Base-by-base conservation (phyloP, 169 alveolate species). In the Miamiensis avidus region DNA sequence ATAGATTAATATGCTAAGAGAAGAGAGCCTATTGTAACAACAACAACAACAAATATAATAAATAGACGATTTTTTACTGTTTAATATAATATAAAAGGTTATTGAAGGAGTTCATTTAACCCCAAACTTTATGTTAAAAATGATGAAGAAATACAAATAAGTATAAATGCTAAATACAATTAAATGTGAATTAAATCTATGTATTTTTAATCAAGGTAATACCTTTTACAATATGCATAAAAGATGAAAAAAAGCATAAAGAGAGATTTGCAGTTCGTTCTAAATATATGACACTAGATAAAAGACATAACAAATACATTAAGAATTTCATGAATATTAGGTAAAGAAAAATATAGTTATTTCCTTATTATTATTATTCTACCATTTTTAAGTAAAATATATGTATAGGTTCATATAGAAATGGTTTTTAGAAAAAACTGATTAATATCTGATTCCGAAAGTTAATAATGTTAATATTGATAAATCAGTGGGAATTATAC, bases 41-140 rank as follows among this genome's bases (percentile, higher is more conserved):
- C 20, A 11, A 20, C 69, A 11, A 49, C 20, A 49, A 11, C 20
- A 49, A 49, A 49, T 11, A 49, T 49, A 49, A 49, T 11, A 49
- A 49, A 49, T 20, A 49, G 4, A 49, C 4, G 20, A 49, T 11
- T 49, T 4, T 49, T 49, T 11, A 49, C 4, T 49, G 4, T 4
- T 49, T 49, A 11, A 49, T 49, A 49, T 49, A 49, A 49, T 11
- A 49, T 49, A 11, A 49, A 11, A 49, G 29, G 95, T 95, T 29
- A 90, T 95, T 25, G 98, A 95, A 88, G 98, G 98, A 27, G 98
- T 95, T n/a, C 98, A 95, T 81, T 84, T 95, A 28, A 91, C 96
- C 0, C 94, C 94, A 25, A 72, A 90, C 26, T 85, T 92, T 75
- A 88, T 94, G 92, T 77, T 82, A 31, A 88, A 89, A 49, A 88